Percentiles rank a stretch among this genome's conserved stretches.
These are phyloP conservation scores for Neopestalotiopsis sp. DNA, from an alignment of 2,329 filamentous ascomycete species.

Conservation along the genomic window DNA sequence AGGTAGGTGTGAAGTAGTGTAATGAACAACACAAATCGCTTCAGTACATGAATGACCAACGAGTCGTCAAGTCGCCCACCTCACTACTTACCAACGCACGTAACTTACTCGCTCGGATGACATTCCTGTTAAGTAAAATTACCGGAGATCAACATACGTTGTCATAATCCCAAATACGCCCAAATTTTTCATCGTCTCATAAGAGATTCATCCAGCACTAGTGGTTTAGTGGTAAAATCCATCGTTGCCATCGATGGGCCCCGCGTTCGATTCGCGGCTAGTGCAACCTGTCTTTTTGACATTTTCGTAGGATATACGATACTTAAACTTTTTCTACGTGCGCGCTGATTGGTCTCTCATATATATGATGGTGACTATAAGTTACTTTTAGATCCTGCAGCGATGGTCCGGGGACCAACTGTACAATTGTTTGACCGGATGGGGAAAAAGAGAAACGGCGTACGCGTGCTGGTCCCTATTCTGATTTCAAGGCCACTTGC, in stretches of 20 bases:
- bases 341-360: not conserved
- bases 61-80: not conserved
- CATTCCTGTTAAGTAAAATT: not conserved
- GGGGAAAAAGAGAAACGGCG: no score
- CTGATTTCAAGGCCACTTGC: not conserved
- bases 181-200: not conserved
- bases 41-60: no score
- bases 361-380: no score
- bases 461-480: no score
- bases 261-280: constrained; percentile 51
- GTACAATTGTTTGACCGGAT: no score
- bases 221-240: constrained; percentile 60
- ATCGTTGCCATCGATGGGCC: constrained; percentile 59
- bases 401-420: no score
- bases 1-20: no score
- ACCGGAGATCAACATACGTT: not conserved
- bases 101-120: no score
- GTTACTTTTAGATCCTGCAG: no score
- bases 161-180: not conserved
- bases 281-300: constrained; percentile 14
- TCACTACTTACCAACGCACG: not conserved
- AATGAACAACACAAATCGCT: no score
- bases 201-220: constrained; percentile 31
- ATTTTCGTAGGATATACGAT: not conserved
- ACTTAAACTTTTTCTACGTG: not conserved